These are phyloP conservation scores for Sisymbrium irio DNA, from an alignment of 345 rosid species.

Conservation along the genomic window DNA sequence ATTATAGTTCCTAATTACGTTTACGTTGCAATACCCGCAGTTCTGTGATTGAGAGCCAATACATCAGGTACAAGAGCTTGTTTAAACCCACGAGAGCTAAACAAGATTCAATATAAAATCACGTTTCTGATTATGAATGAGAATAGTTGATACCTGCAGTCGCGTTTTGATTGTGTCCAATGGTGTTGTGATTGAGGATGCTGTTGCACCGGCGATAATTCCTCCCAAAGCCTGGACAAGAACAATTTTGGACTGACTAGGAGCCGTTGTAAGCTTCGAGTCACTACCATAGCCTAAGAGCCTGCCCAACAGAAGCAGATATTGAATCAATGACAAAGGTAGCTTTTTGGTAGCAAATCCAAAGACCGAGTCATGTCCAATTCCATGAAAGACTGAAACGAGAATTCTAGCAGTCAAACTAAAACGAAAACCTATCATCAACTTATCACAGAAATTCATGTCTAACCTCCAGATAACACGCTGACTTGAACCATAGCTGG, in stretches of 20 bases:
- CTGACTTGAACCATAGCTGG: conserved; percentile 95
- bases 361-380: not conserved
- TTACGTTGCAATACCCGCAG: not conserved
- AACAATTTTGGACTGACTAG: conserved; percentile 51
- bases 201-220: conserved; percentile 89
- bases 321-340: not conserved
- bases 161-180: conserved; percentile 96
- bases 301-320: conserved; percentile 45
- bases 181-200: conserved; percentile 91
- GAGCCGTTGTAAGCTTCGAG: conserved; percentile 45
- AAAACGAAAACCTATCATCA: not conserved
- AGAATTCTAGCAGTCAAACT: conserved; percentile 7
- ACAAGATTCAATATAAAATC: not conserved
- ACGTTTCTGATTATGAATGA: not conserved
- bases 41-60: not conserved
- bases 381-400: not conserved
- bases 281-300: conserved; percentile 60
- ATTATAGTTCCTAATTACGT: not conserved
- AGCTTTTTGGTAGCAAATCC: conserved; percentile 12
- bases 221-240: conserved; percentile 93
- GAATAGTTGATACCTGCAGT: conserved; percentile 56
- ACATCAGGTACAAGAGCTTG: not conserved
- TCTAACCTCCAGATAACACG: conserved; percentile 90
- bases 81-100: not conserved
- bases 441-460: not conserved